Base-by-base conservation (phyloP, 176 grass and related monocot species). In the Aegilops longissima region DNA sequence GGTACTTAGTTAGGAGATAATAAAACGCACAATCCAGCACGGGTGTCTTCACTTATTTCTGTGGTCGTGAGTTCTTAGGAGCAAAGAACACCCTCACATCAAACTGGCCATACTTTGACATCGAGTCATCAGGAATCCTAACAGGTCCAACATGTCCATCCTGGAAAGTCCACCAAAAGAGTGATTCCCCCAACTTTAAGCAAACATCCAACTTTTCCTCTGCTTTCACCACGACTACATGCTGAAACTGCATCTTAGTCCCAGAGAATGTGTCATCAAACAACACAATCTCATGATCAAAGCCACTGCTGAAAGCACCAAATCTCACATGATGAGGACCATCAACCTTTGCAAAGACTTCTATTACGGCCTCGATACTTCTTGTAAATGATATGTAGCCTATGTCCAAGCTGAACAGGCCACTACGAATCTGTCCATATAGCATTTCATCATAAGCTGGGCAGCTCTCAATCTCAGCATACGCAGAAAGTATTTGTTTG, bases 1-100 rank as follows among this genome's bases (percentile, higher is more conserved):
- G 66, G 31, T 70, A 39, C 25, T 34, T 67, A 17, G 40, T 42
- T 42, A 58, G 2, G 65, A 65, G 12, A 65, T 6, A 64, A 64
- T 25, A 25, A 29, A 23, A 13, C 25, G 2, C 18, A 58, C 54
- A 21, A 29, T 65, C 25, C 24, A 65, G 62, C 62, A 29, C 0
- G 4, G 10, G 24, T 65, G 23, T 65, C 62, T 64, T 64, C 62
- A 65, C 12, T 65, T 65, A 65, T 27, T 65, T 27, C 12, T 30
- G 8, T 65, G 62, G 62, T 14, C 11, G 62, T 12, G 3, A 40
- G 68, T 76, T 11, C 17, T 84, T 76, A 10, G 82, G 58, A 66
- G 70, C 71, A 84, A 76, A 76, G 18, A 33, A 47, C 39, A 84
- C 82, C 25, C 5, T 76, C 18, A 84, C 82, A 47, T 49, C 6